Evolutionary conservation across 352 stramenopile genomes (phyloP).

Genomic region (Albugo candida): DNA sequence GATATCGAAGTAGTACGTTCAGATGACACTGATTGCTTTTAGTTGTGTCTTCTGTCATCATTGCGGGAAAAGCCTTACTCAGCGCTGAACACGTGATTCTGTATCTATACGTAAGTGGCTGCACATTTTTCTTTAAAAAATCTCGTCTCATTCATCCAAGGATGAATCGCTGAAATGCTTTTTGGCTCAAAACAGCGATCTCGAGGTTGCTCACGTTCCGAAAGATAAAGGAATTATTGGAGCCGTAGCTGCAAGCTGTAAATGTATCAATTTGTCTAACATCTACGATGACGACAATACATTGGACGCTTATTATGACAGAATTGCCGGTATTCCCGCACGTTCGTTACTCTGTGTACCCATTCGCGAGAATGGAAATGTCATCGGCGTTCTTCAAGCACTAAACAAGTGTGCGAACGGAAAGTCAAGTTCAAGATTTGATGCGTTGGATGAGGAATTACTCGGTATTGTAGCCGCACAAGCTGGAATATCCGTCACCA

Average conservation of each 20-base stretch:
- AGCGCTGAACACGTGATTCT: constrained; percentile 79
- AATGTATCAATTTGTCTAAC: constrained; percentile 79
- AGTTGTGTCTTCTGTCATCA: constrained; percentile 62
- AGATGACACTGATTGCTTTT: neutral
- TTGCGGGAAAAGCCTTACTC: constrained; percentile 71
- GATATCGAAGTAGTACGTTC: neutral
- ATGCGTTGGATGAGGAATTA: constrained; percentile 75
- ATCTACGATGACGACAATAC: constrained; percentile 79
- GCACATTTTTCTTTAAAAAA: neutral
- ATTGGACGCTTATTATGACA: constrained; percentile 85
- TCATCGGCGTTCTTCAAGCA: constrained; percentile 80
- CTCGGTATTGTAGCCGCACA: constrained; percentile 68
- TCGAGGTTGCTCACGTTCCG: constrained; percentile 71
- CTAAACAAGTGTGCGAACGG: constrained; percentile 72
- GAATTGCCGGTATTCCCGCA: constrained; percentile 83
- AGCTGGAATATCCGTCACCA: constrained; percentile 71
- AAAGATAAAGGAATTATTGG: constrained; percentile 82
- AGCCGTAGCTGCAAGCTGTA: constrained; percentile 55
- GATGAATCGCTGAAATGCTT: neutral
- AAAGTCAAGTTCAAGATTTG: constrained; percentile 37
- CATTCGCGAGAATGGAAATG: constrained; percentile 54
- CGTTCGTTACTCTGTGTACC: constrained; percentile 83
- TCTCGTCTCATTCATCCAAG: neutral
- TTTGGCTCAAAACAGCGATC: constrained; percentile 50
- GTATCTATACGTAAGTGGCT: constrained; percentile 55